Base-by-base conservation (phyloP, 2,329 filamentous ascomycete species). In the Pseudocercospora macadamiae region DNA sequence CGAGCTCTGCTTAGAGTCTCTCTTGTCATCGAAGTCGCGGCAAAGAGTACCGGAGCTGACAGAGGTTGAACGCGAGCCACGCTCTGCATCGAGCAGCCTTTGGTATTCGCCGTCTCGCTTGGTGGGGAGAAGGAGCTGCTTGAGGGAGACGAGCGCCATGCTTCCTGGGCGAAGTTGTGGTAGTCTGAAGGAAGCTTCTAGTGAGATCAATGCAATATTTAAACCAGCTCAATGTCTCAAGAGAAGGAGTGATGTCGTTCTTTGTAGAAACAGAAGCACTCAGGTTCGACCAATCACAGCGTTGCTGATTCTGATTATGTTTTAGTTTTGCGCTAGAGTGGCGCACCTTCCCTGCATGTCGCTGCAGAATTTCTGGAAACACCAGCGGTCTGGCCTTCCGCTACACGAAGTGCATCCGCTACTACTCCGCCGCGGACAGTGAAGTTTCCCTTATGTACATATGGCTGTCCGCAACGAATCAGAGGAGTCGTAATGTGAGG, bases 91-190 rank as follows among this genome's bases (percentile, higher is more conserved):
- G 4, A 56, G 53, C 16, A 60, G 26, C 36, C 53, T 36, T 34
- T 51, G 57, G 10, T 52, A 34, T 37, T 59, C 51, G 7, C 44
- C 57, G 18, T 55, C 52, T 44, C 19, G 39, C 25, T 21, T 55
- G n/a, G 26, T 49, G 9, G 57, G 57, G 21, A 59, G 45, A 3
- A 59, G 16, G 14, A 59, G 10, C 19, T 59, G 53, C 45, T 51
- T 55, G 51, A 59, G 14, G 9, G 42, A 55, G 10, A 54, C 37
- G 36, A 59, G 57, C 14, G 44, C 51, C 57, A 59, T 59, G 5
- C 18, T 49, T 14, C 42, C 21, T 19, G 16, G 9, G 1, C 10
- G 8, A 14, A 5, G 10, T 28, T 25, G 42, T n/a, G 12, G 4
- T 25, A 47, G 10, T 47, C 23, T 25, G 18, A 28, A 26, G 14